These are phyloP conservation scores for Trichoderma sp. DNA, from an alignment of 2,329 filamentous ascomycete genomes.

Conservation along the genomic window DNA sequence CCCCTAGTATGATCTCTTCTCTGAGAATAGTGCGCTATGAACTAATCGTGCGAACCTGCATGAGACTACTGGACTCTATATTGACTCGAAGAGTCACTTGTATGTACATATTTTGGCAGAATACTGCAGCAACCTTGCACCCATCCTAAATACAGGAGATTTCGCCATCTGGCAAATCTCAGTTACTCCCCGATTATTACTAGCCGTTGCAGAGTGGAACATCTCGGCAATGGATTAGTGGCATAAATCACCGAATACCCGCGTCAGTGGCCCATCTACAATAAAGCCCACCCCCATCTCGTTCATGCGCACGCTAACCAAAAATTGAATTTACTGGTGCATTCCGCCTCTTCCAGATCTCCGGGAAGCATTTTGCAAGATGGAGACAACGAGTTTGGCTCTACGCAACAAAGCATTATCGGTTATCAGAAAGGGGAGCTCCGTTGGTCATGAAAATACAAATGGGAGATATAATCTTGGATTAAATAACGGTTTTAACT, in stretches of 20 bases:
- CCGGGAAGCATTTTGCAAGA: neutral
- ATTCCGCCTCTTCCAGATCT: neutral
- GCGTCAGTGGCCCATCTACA: neutral
- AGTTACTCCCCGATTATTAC: neutral
- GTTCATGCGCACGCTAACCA: neutral
- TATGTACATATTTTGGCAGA: neutral
- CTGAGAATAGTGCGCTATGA: no score
- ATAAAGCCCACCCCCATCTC: neutral
- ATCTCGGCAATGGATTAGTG: neutral
- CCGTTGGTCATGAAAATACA: neutral
- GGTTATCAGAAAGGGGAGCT: neutral
- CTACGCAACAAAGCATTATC: neutral
- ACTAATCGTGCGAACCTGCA: no score
- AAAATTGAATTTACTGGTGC: neutral
- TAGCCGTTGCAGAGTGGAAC: neutral
- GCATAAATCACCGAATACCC: neutral
- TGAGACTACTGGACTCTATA: no score
- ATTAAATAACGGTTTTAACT: neutral
- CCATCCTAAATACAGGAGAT: neutral
- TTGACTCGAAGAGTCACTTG: neutral
- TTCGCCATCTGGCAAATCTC: neutral
- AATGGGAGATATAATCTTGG: neutral
- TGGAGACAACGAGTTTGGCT: neutral
- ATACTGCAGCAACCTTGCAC: neutral
- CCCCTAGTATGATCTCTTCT: neutral